Percentiles rank a stretch among this genome's conserved stretches.
Evolutionary conservation across 2,329 filamentous ascomycete genomes (phyloP).

Genomic region (Cercospora nicotianae): DNA sequence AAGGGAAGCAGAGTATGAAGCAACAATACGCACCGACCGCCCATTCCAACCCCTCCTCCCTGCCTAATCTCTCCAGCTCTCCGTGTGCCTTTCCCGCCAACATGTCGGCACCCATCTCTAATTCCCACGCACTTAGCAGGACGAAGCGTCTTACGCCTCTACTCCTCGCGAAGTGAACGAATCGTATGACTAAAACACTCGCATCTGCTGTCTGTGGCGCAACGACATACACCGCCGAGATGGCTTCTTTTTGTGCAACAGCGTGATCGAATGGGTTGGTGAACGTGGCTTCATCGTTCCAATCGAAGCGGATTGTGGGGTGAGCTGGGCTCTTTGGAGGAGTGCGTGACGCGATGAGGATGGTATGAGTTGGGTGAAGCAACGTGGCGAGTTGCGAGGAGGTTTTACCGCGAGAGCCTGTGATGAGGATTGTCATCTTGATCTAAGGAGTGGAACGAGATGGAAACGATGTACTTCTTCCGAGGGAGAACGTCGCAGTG

Average conservation of each 20-base stretch:
- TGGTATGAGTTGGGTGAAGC: conserved; percentile 14
- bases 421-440: conserved; percentile 27
- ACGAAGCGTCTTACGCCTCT: conserved; percentile 49
- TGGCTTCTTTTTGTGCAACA: conserved; percentile 18
- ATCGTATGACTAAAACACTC: conserved; percentile 41
- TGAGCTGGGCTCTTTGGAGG: conserved; percentile 9
- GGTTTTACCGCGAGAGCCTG: conserved; percentile 26
- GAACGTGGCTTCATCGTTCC: conserved; percentile 47
- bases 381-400: conserved; percentile 16
- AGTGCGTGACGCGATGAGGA: conserved; percentile 16
- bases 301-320: conserved; percentile 44
- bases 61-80: conserved; percentile 29
- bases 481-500: neutral
- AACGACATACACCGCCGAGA: conserved; percentile 48
- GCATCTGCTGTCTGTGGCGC: conserved; percentile 40
- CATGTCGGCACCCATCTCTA: conserved; percentile 3
- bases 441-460: neutral
- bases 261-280: conserved; percentile 36
- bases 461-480: neutral
- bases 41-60: conserved; percentile 40
- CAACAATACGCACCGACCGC: conserved; percentile 31
- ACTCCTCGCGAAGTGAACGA: conserved; percentile 45
- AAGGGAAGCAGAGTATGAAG: neutral
- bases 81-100: conserved; percentile 19
- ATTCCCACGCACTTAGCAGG: conserved; percentile 38